Base-by-base conservation (phyloP, 208 protist genomes). In the Wallacemonas sp. region DNA sequence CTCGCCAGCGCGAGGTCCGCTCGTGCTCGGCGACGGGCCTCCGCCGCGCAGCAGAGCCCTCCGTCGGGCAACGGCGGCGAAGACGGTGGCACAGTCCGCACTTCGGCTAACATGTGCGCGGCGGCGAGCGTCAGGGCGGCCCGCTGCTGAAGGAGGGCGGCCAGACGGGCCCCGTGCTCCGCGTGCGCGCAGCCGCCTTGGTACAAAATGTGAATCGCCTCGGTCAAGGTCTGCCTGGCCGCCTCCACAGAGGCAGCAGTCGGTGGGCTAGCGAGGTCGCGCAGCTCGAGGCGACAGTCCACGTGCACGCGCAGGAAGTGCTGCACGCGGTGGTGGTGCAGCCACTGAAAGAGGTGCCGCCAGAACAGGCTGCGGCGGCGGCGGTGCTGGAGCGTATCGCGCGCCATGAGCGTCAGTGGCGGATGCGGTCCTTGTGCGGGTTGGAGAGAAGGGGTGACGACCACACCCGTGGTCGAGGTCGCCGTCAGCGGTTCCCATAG, bases 321-420 rank as follows among this genome's bases (percentile, higher is more conserved):
- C 50, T 49, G 39, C 5, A 80, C 70, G 65, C 75, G 75, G 65
- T 80, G 64, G 8, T 63, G 14, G 36, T 80, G 41, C 18, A 80
- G 55, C 42, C 57, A 80, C 23, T 67, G 65, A 38, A 76, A 72
- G 2, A 44, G 28, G 32, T 29, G 57, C 65, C 69, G 65, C 54
- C 68, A 71, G 3, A 79, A 44, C 7, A 59, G 52, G 10, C 12
- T 25, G 32, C 26, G 26, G 18, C 14, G 18, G 31, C 14, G 3
- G 52, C 20, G 7, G 18, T 18, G 44, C 10, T 26, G 11, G n/a
- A 10, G 11, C 20, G 44, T 18, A 5, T 22, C n/a, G n/a, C n/a
- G n/a, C n/a, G n/a, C n/a, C n/a, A n/a, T n/a, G n/a, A n/a, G n/a
- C n/a, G n/a, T n/a, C n/a, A n/a, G n/a, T n/a, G n/a, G n/a, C n/a